These are phyloP conservation scores for Corymbia maculata DNA, from an alignment of 345 rosid species.

Conservation along the genomic window DNA sequence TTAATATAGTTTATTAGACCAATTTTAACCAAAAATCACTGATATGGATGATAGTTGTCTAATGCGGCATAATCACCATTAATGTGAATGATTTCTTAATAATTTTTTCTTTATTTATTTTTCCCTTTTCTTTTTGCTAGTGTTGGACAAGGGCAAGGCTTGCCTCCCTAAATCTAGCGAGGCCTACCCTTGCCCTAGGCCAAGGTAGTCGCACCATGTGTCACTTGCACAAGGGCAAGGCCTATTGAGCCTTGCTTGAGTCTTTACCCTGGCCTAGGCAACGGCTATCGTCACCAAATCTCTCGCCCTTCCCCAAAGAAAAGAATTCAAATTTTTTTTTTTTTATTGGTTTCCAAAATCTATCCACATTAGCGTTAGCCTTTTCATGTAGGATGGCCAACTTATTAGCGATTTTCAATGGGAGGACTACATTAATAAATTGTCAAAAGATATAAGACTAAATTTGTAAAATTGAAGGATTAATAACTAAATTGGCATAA, in stretches of 20 bases:
- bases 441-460: fast-evolving
- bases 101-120: too few species aligned
- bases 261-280: too few species aligned
- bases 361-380: fast-evolving
- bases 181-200: background rate
- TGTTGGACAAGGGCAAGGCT: background rate
- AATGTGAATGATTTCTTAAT: too few species aligned
- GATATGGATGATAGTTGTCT: fast-evolving
- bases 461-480: too few species aligned
- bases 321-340: fast-evolving
- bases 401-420: too few species aligned
- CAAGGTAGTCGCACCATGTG: background rate
- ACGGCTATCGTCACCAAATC: too few species aligned
- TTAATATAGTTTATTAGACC: fast-evolving
- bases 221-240: too few species aligned
- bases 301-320: too few species aligned
- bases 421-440: too few species aligned
- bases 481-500: too few species aligned
- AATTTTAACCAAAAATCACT: fast-evolving
- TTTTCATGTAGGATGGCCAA: fast-evolving
- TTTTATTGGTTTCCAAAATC: too few species aligned
- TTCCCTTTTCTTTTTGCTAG: fast-evolving
- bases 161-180: fast-evolving
- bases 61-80: fast-evolving
- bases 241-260: background rate